A percentile compares a stretch with the other conserved stretches of the same genome.
These are phyloP conservation scores for Pyrrhoderma lamaoense DNA, from an alignment of 1,284 basidiomycete genomes.

Conservation along the genomic window DNA sequence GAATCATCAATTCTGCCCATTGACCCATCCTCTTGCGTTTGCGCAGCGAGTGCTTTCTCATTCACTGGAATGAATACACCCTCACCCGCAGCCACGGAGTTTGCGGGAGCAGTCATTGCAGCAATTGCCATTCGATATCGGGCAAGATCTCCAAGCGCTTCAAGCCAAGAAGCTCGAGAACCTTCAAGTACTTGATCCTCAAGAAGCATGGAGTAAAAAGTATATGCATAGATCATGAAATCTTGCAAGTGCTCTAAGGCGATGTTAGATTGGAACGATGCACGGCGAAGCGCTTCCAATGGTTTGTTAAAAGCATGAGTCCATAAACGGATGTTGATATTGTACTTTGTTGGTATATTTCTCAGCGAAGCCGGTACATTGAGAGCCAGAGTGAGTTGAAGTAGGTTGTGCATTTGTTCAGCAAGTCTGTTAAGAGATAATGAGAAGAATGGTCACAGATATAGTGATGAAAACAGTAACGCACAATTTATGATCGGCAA, in stretches of 20 bases:
- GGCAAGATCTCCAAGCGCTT: constrained; percentile 93
- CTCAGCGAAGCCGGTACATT: constrained; percentile 83
- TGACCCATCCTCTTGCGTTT: constrained; percentile 35
- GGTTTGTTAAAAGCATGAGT: constrained; percentile 85
- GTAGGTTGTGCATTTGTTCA: constrained; percentile 82
- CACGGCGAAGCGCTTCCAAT: constrained; percentile 82
- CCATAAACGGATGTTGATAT: constrained; percentile 92
- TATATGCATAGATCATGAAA: constrained; percentile 93
- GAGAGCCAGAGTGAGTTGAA: constrained; percentile 81
- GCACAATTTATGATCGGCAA: constrained; percentile 66
- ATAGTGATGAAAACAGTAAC: constrained; percentile 23
- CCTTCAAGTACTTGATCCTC: constrained; percentile 70
- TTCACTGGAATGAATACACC: constrained; percentile 36
- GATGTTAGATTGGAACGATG: constrained; percentile 56
- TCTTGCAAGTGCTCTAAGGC: constrained; percentile 77
- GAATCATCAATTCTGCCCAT: constrained; percentile 58
- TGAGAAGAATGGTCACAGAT: constrained; percentile 9
- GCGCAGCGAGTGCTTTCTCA: constrained; percentile 36
- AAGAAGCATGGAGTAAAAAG: constrained; percentile 84
- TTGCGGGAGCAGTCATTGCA: constrained; percentile 40
- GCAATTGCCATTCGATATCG: constrained; percentile 93
- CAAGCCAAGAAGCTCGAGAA: constrained; percentile 86
- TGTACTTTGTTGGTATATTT: constrained; percentile 88
- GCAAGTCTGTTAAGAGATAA: constrained; percentile 52
- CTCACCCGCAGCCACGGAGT: constrained; percentile 23